A percentile compares a stretch with the other conserved stretches of the same genome.
phyloP scores from a whole-genome alignment of 495 filamentous ascomycete species.

The Talaromyces nanjingensis region DNA sequence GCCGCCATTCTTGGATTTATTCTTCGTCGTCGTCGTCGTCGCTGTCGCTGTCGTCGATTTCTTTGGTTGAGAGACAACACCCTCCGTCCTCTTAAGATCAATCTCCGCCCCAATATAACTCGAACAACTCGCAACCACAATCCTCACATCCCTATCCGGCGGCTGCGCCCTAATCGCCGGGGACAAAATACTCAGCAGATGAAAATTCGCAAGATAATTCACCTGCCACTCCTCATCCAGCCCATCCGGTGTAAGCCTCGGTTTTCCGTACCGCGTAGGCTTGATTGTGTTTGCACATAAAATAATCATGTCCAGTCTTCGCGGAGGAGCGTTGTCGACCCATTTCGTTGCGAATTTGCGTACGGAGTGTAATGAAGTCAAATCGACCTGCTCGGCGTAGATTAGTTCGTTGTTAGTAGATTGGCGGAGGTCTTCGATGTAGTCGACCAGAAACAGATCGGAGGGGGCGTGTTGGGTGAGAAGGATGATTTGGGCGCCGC shows the following conservation, averaged over 20 bases:
- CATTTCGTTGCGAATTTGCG: slow-evolving; percentile 96
- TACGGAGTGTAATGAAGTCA: slow-evolving; percentile 77
- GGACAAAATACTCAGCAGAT: slow-evolving; percentile 81
- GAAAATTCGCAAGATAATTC: slow-evolving; percentile 94
- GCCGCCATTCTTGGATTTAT: slow-evolving; percentile 3
- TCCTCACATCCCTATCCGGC: slow-evolving; percentile 82
- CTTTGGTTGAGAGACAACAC: slow-evolving; percentile 19
- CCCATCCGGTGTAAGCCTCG: slow-evolving; percentile 60
- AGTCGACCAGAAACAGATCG: slow-evolving; percentile 86
- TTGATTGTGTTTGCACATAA: slow-evolving; percentile 67
- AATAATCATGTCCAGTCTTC: slow-evolving; percentile 89
- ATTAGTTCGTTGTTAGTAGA: slow-evolving; percentile 81
- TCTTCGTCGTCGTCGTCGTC: slow-evolving; percentile 11
- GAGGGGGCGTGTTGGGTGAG: slow-evolving; percentile 73
- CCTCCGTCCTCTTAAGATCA: slow-evolving; percentile 40
- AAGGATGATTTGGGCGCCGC: slow-evolving; percentile 87
- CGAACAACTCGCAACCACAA: slow-evolving; percentile 81
- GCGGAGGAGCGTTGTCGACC: slow-evolving; percentile 89
- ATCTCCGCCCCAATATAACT: slow-evolving; percentile 69
- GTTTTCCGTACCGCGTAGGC: slow-evolving; percentile 53
- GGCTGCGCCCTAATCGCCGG: slow-evolving; percentile 86
- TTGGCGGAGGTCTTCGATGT: slow-evolving; percentile 78
- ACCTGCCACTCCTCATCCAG: slow-evolving; percentile 87
- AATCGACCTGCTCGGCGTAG: slow-evolving; percentile 90
- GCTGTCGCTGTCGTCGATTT: not conserved